Percentiles rank a stretch among this genome's conserved stretches.
phyloP scores from a whole-genome alignment of 352 stramenopile genomes.

The Phytophthora rubi region DNA sequence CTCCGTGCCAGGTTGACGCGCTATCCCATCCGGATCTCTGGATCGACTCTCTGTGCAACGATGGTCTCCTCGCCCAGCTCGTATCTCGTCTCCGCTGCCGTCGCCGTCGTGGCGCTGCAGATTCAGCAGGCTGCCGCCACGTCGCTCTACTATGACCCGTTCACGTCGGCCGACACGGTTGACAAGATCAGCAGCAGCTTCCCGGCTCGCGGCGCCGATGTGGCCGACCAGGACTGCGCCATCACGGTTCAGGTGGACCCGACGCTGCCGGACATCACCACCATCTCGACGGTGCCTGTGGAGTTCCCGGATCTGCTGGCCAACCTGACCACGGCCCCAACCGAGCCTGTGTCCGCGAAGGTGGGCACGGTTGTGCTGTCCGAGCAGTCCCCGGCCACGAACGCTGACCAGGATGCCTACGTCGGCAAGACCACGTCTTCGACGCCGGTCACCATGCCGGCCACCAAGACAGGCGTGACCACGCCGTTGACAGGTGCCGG shows the following conservation, averaged over 20 bases:
- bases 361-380: conserved; percentile 31
- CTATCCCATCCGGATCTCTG: conserved; percentile 21
- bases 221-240: conserved; percentile 18
- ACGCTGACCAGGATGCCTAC: conserved; percentile 23
- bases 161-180: conserved; percentile 13
- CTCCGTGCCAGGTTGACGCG: conserved; percentile 30
- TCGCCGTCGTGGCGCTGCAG: conserved; percentile 26
- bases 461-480: conserved; percentile 14
- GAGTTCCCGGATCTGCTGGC: conserved; percentile 22
- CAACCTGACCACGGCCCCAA: conserved; percentile 20
- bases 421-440: not conserved
- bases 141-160: conserved; percentile 30
- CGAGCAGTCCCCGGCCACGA: conserved; percentile 6
- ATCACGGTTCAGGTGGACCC: conserved; percentile 26
- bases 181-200: conserved; percentile 17
- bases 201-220: conserved; percentile 16
- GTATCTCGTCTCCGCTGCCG: conserved; percentile 36
- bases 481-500: not conserved
- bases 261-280: conserved; percentile 33
- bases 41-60: conserved; percentile 9
- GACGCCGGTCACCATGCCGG: conserved; percentile 3
- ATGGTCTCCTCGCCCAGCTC: conserved; percentile 39
- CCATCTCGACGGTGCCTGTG: conserved; percentile 28
- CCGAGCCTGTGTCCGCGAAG: conserved; percentile 28
- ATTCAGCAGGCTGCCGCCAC: conserved; percentile 22